phyloP scores from a whole-genome alignment of 1,284 basidiomycete genomes.

The Neonothopanus nambi region DNA sequence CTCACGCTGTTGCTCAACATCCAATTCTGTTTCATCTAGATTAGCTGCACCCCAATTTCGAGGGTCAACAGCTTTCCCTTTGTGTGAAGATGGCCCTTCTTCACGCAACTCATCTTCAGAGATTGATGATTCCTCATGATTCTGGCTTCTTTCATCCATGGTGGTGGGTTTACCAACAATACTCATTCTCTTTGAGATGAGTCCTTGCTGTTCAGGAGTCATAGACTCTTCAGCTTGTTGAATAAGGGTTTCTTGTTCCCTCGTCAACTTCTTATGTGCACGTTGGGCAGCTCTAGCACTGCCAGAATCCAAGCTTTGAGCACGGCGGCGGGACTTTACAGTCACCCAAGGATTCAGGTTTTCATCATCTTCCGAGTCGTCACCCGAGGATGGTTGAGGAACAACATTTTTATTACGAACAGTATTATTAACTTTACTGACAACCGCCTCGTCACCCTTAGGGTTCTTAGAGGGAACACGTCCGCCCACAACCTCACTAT shows the following conservation, averaged over 20 bases:
- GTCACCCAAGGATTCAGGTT: not conserved
- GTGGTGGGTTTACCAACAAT: not conserved
- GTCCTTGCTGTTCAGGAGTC: not conserved
- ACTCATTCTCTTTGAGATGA: not conserved
- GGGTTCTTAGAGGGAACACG: too few species aligned
- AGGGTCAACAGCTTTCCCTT: constrained; percentile 27
- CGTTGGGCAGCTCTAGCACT: too few species aligned
- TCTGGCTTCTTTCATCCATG: not conserved
- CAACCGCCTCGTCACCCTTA: too few species aligned
- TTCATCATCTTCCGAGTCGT: not conserved
- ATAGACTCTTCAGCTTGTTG: not conserved
- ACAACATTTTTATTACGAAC: too few species aligned
- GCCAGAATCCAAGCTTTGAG: not conserved
- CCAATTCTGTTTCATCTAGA: constrained; percentile 16
- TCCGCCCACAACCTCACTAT: not conserved
- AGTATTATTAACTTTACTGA: too few species aligned
- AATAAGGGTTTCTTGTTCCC: constrained; percentile 1
- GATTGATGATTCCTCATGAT: not conserved
- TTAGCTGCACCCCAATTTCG: constrained; percentile 25
- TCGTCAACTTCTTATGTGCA: not conserved
- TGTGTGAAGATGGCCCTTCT: constrained; percentile 16
- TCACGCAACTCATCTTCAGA: not conserved
- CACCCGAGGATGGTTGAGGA: not conserved
- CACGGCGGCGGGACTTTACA: not conserved
- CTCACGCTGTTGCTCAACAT: constrained; percentile 18